Evolutionary conservation across 192 early-diverging fungal genomes (phyloP).

Genomic region (Coemansia sp.): DNA sequence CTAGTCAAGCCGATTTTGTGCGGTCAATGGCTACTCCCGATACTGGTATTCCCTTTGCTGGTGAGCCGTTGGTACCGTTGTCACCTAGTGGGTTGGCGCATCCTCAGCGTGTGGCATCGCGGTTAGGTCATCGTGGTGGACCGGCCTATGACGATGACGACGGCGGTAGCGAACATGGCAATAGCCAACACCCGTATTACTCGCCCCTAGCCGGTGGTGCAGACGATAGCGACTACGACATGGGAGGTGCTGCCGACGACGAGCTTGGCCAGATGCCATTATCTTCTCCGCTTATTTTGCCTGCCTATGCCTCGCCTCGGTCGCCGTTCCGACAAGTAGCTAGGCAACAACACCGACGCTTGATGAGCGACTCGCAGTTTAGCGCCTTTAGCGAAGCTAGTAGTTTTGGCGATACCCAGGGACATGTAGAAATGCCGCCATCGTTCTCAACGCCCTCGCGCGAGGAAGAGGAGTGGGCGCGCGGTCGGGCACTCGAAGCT

Average conservation of each 20-base stretch:
- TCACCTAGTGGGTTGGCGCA: neutral
- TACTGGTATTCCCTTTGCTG: neutral
- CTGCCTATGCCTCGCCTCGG: slow-evolving; percentile 7
- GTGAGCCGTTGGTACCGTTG: neutral
- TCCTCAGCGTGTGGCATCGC: slow-evolving; percentile 7
- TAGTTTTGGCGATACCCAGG: slow-evolving; percentile 47
- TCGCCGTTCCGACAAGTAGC: slow-evolving; percentile 9
- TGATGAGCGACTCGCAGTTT: slow-evolving; percentile 50
- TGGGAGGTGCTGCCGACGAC: neutral
- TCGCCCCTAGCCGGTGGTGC: neutral
- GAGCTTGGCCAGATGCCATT: neutral
- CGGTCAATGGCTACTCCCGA: neutral
- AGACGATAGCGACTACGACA: neutral
- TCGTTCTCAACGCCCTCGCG: slow-evolving; percentile 36
- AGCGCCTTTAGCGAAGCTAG: slow-evolving; percentile 39
- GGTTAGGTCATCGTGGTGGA: neutral
- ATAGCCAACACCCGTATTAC: neutral
- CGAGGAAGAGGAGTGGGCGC: slow-evolving; percentile 67
- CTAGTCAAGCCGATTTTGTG: slow-evolving; percentile 24
- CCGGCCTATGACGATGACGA: neutral
- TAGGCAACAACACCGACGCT: slow-evolving; percentile 23
- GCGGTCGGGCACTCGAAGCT: slow-evolving; percentile 63
- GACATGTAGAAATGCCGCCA: slow-evolving; percentile 26
- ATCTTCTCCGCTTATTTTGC: neutral
- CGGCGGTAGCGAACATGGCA: neutral